Base-by-base conservation (phyloP, 805 yeast genomes). In the Myxozyma neglecta region DNA sequence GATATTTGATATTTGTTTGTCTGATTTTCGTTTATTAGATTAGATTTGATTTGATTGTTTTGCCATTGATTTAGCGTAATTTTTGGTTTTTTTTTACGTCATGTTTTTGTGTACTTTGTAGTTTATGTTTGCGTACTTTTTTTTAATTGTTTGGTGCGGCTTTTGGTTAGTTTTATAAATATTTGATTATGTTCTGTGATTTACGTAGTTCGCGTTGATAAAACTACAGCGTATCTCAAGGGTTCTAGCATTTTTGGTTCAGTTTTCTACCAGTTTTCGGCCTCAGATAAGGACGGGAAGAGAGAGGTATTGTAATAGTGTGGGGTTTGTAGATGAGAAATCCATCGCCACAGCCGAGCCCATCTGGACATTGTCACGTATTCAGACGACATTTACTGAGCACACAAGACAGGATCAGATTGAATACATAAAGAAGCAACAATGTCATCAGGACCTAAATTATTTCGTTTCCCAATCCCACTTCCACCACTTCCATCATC, bases 401-500 rank as follows among this genome's bases (percentile, higher is more conserved):
- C 9, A 42, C 18, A 42, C 16, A 5, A 42, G 46, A 42, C n/a
- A n/a, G 10, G 18, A 18, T 8, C 16, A 11, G 16, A 6, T 37
- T 37, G 45, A n/a, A 7, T 16, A 18, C 24, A 37, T 36, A 37
- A 37, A 6, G 13, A 32, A 16, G 20, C 8, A 32, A 54, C 8
- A 32, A 54, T 54, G 57, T 54, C 57, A 8, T 45, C 57, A 32
- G 66, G 64, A 11, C 40, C 63, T 2, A 64, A 61, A 36, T 62
- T 66, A 14, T 61, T 62, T 53, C 67, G 67, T 11, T 59, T 62
- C 44, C 68, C 64, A n/a, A 60, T 64, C 32, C 67, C 64, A 11
- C 40, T 64, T 10, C 64, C 64, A 10, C 34, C 54, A 6, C 59
- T 57, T 43, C 68, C 69, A 13, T 57, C 64, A 35, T 57, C 60